Conservation (phyloP, 306 rosid species). For the Glycyrrhiza uralensis region DNA sequence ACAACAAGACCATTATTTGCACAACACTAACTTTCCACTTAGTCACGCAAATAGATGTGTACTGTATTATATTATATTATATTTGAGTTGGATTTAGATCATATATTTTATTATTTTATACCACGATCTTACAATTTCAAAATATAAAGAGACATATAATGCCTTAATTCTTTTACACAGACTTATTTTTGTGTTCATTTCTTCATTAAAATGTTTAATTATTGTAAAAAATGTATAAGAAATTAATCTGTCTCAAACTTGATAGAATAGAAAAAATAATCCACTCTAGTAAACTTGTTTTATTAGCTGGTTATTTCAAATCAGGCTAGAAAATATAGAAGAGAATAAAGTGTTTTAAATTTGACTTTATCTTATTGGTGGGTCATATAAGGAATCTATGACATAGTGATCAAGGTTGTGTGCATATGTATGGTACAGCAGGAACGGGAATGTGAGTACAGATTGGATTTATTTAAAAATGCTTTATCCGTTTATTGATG, state of each 20-base stretch:
- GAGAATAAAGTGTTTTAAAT: not conserved
- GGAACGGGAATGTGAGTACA: slow-evolving; percentile 33
- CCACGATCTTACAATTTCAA: not conserved
- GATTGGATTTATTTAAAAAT: slow-evolving; percentile 13
- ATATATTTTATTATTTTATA: not conserved
- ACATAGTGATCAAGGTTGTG: slow-evolving; percentile 10
- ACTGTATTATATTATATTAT: too few relatives aligned
- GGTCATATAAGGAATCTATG: slow-evolving; percentile 35
- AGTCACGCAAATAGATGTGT: not conserved
- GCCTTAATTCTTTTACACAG: too few relatives aligned
- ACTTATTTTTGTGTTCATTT: not conserved
- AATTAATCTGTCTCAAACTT: not conserved
- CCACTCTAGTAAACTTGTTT: not conserved
- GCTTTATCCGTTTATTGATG: slow-evolving; percentile 22
- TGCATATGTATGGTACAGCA: slow-evolving; percentile 26
- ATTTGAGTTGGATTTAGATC: not conserved
- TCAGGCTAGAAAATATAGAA: not conserved
- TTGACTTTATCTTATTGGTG: slow-evolving; percentile 21
- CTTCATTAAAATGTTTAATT: not conserved
- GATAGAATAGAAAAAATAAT: not conserved
- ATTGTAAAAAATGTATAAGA: not conserved
- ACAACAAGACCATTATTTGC: not conserved
- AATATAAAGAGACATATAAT: not conserved
- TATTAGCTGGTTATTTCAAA: not conserved
- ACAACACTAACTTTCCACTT: not conserved